phyloP scores from a whole-genome alignment of 1,139 yeast species.

The Starmera stellimalicola region DNA sequence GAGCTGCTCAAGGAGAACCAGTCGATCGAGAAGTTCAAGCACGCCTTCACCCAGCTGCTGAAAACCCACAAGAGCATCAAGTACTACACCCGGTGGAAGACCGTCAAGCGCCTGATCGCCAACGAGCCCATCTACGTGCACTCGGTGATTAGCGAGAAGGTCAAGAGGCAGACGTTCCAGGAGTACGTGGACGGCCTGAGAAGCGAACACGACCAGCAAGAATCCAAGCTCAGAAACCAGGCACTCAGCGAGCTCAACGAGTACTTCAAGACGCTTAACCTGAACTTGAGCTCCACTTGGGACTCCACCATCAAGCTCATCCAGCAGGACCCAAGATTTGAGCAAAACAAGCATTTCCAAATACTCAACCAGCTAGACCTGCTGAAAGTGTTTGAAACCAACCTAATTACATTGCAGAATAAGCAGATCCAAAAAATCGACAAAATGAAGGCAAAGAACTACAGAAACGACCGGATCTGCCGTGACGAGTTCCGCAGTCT shows the following conservation, averaged over 20 bases:
- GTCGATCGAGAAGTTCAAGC: constrained; percentile 44
- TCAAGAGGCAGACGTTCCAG: constrained; percentile 42
- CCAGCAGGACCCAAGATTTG: constrained; percentile 40
- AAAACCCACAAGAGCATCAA: constrained; percentile 27
- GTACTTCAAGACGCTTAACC: constrained; percentile 28
- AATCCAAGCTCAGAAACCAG: constrained; percentile 28
- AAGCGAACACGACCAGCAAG: constrained; percentile 26
- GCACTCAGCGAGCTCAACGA: constrained; percentile 45
- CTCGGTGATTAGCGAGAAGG: constrained; percentile 48
- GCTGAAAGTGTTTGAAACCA: constrained; percentile 40
- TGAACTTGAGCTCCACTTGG: constrained; percentile 16
- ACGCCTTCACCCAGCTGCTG: constrained; percentile 43
- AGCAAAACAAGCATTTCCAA: constrained; percentile 49
- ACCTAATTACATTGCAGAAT: constrained; percentile 32
- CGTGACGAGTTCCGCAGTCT: constrained; percentile 48
- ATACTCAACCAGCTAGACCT: constrained; percentile 51
- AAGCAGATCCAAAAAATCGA: constrained; percentile 30
- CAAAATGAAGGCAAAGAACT: constrained; percentile 31
- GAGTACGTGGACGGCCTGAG: constrained; percentile 38
- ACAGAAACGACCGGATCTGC: constrained; percentile 52
- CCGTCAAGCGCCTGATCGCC: constrained; percentile 38
- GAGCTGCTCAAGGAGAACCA: constrained; percentile 45
- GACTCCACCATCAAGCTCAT: constrained; percentile 31
- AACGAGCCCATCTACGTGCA: constrained; percentile 64
- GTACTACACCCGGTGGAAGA: constrained; percentile 60